Evolutionary conservation across 2,329 filamentous ascomycete genomes (phyloP).

Genomic region (Beauveria pseudobassiana): DNA sequence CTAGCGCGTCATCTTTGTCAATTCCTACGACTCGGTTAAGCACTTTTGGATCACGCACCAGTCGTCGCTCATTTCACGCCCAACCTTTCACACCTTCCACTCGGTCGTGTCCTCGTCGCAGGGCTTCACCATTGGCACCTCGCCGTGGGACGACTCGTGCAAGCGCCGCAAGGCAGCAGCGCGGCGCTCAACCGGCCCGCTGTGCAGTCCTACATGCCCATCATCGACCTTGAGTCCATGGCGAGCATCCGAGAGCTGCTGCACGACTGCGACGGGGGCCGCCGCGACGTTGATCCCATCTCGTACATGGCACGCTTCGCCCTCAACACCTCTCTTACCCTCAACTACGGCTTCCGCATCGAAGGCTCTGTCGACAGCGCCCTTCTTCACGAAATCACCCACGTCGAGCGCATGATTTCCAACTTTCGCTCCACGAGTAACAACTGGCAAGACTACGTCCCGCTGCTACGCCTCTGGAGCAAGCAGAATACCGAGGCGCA

Average conservation of each 20-base stretch:
- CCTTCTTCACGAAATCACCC: slow-evolving; percentile 64
- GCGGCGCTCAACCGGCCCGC: slow-evolving; percentile 72
- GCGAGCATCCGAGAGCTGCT: slow-evolving; percentile 67
- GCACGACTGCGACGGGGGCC: slow-evolving; percentile 53
- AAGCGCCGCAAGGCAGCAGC: slow-evolving; percentile 74
- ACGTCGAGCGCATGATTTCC: slow-evolving; percentile 67
- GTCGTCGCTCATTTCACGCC: slow-evolving; percentile 68
- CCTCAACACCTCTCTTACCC: slow-evolving; percentile 66
- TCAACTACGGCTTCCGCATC: slow-evolving; percentile 75
- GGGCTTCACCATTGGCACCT: slow-evolving; percentile 76
- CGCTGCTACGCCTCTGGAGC: slow-evolving; percentile 58
- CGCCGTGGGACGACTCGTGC: slow-evolving; percentile 76
- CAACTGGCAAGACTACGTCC: slow-evolving; percentile 83
- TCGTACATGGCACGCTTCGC: slow-evolving; percentile 70
- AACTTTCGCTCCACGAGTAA: slow-evolving; percentile 73
- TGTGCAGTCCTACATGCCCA: slow-evolving; percentile 72
- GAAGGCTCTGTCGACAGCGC: slow-evolving; percentile 60
- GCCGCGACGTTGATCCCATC: slow-evolving; percentile 59
- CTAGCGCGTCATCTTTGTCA: slow-evolving; percentile 65
- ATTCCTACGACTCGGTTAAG: slow-evolving; percentile 66
- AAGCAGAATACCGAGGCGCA: slow-evolving; percentile 54
- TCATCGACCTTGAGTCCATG: slow-evolving; percentile 69
- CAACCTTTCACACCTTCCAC: slow-evolving; percentile 75
- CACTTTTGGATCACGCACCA: slow-evolving; percentile 74
- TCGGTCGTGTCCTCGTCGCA: slow-evolving; percentile 69